A percentile compares a stretch with the other conserved stretches of the same genome.
Evolutionary conservation across 2,329 filamentous ascomycete species (phyloP).

Genomic region (Pseudonectria buxi): DNA sequence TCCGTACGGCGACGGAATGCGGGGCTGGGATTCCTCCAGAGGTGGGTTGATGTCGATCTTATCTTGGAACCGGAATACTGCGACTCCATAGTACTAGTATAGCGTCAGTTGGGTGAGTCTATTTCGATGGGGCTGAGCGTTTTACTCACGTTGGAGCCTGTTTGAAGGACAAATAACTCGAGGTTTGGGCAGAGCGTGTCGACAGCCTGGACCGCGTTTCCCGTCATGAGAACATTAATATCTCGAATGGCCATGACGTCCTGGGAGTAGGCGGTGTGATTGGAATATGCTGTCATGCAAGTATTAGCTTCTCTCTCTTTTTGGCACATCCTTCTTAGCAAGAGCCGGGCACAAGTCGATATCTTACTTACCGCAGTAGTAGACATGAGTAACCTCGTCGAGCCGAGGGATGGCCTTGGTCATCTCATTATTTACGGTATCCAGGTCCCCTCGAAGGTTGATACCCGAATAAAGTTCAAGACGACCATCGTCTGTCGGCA

Average conservation of each 20-base stretch:
- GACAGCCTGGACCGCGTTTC: slow-evolving; percentile 4
- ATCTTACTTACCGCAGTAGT: too few species aligned
- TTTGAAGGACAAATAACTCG: slow-evolving; percentile 10
- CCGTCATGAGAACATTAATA: too few species aligned
- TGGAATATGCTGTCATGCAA: too few species aligned
- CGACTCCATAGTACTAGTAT: slow-evolving; percentile 14
- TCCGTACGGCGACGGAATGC: slow-evolving; percentile 11
- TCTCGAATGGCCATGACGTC: neutral
- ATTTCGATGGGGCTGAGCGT: too few species aligned
- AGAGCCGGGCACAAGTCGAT: too few species aligned
- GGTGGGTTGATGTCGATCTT: slow-evolving; percentile 6
- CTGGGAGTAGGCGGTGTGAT: slow-evolving; percentile 2
- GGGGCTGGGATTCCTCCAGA: slow-evolving; percentile 4
- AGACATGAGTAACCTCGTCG: too few species aligned
- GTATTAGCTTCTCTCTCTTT: too few species aligned
- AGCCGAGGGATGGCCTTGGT: too few species aligned
- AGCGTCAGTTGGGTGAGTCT: too few species aligned
- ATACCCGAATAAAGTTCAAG: slow-evolving; percentile 8
- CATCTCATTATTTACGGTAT: slow-evolving; percentile 6
- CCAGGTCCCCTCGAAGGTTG: slow-evolving; percentile 5
- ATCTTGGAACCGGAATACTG: slow-evolving; percentile 7
- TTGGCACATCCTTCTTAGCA: too few species aligned
- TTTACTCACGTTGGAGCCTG: slow-evolving; percentile 12
- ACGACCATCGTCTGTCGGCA: slow-evolving; percentile 5
- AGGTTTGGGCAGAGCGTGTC: slow-evolving; percentile 3